Conservation (phyloP, 305 asterid genomes). For the Fraxinus latifolia region DNA sequence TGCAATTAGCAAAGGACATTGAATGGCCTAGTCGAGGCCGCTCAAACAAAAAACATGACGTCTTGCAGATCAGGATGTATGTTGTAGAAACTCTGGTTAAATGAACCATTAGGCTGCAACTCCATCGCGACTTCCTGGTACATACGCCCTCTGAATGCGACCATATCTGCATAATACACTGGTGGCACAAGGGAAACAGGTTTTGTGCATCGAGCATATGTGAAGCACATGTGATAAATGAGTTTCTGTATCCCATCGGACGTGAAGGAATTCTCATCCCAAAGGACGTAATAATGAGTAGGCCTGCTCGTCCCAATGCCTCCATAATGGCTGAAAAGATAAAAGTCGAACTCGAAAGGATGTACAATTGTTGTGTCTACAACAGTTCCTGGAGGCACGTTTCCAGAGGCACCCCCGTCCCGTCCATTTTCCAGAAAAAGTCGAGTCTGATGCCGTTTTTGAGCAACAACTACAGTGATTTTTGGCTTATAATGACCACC, state of each 20-base stretch:
- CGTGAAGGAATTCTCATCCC: constrained; percentile 53
- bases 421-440: constrained; percentile 34
- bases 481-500: constrained; percentile 34
- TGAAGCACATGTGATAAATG: constrained; percentile 62
- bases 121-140: constrained; percentile 52
- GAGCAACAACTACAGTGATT: constrained; percentile 63
- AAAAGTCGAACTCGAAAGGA: constrained; percentile 59
- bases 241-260: constrained; percentile 55
- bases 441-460: constrained; percentile 64
- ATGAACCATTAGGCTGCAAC: constrained; percentile 24
- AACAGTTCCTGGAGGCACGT: constrained; percentile 74
- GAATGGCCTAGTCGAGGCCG: neutral
- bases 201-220: constrained; percentile 61
- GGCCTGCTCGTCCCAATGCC: constrained; percentile 73
- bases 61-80: constrained; percentile 43
- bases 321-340: constrained; percentile 68
- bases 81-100: constrained; percentile 35
- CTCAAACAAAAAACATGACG: constrained; percentile 55
- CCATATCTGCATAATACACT: constrained; percentile 65
- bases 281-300: constrained; percentile 53
- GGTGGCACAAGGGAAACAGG: constrained; percentile 73
- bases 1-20: neutral
- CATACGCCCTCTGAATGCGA: constrained; percentile 65
- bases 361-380: constrained; percentile 59
- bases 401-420: constrained; percentile 33